These are phyloP conservation scores for Backusella tuberculispora DNA, from an alignment of 192 early-diverging fungal genomes.

Conservation along the genomic window DNA sequence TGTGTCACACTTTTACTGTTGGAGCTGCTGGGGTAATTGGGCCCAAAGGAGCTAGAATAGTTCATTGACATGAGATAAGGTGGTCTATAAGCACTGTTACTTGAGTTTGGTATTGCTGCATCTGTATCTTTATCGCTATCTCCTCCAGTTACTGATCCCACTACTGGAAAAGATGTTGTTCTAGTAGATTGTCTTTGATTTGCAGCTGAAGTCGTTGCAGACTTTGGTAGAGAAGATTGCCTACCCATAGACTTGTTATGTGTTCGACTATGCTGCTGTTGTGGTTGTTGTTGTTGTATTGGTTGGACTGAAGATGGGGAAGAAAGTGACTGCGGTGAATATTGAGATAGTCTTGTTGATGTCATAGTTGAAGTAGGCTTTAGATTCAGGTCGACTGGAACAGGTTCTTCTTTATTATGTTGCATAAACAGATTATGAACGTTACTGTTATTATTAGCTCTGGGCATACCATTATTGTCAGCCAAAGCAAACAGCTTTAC, in stretches of 20 bases:
- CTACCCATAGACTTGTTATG: background rate
- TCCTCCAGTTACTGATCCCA: background rate
- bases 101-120: background rate
- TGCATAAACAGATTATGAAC: background rate
- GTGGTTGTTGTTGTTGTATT: constrained; percentile 5
- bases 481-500: background rate
- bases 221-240: background rate
- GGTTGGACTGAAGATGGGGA: background rate
- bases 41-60: background rate
- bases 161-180: constrained; percentile 10
- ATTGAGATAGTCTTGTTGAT: background rate
- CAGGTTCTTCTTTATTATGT: background rate
- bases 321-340: background rate
- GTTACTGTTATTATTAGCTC: background rate
- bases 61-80: background rate
- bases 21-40: background rate
- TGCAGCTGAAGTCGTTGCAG: background rate
- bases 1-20: no score
- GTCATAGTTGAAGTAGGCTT: background rate
- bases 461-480: background rate
- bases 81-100: background rate
- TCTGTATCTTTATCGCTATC: background rate
- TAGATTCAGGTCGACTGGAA: background rate
- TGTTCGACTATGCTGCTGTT: background rate
- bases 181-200: background rate